Evolutionary conservation across 2,329 filamentous ascomycete genomes (phyloP).

Genomic region (Geosmithia morbida): DNA sequence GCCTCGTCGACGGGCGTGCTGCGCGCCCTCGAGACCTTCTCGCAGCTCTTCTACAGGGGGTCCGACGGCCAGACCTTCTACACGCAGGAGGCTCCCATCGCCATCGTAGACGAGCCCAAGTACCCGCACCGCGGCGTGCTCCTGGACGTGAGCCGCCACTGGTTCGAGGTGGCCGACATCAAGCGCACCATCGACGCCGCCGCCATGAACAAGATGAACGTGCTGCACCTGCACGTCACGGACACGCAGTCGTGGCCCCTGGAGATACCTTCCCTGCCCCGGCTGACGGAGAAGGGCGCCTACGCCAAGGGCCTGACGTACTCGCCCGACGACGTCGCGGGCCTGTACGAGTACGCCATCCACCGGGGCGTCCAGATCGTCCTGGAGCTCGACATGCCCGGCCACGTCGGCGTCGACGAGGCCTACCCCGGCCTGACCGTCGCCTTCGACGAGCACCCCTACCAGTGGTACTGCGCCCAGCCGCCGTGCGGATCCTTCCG

Average conservation of each 20-base stretch:
- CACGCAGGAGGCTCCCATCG: constrained; percentile 54
- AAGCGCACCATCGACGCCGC: constrained; percentile 63
- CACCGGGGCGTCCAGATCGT: constrained; percentile 43
- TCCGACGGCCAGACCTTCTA: constrained; percentile 45
- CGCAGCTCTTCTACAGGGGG: constrained; percentile 67
- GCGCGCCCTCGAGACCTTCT: constrained; percentile 61
- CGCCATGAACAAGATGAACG: constrained; percentile 71
- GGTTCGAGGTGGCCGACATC: constrained; percentile 52
- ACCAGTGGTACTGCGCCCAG: constrained; percentile 44
- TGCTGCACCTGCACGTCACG: constrained; percentile 67
- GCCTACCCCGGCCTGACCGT: constrained; percentile 40
- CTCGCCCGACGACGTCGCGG: constrained; percentile 45
- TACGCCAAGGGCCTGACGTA: constrained; percentile 57
- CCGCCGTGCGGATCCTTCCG: constrained; percentile 58
- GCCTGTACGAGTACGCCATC: constrained; percentile 58
- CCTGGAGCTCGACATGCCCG: constrained; percentile 49
- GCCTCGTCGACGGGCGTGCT: constrained; percentile 54
- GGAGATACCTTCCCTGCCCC: constrained; percentile 58
- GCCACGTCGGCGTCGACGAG: constrained; percentile 40
- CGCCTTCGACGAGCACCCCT: constrained; percentile 38
- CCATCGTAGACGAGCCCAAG: constrained; percentile 57
- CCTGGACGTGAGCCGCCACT: constrained; percentile 64
- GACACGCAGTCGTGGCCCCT: constrained; percentile 80
- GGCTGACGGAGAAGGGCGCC: constrained; percentile 57
- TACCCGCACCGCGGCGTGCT: constrained; percentile 70